phyloP scores from a whole-genome alignment of 1,284 basidiomycete species.

The Termitomyces sp. region DNA sequence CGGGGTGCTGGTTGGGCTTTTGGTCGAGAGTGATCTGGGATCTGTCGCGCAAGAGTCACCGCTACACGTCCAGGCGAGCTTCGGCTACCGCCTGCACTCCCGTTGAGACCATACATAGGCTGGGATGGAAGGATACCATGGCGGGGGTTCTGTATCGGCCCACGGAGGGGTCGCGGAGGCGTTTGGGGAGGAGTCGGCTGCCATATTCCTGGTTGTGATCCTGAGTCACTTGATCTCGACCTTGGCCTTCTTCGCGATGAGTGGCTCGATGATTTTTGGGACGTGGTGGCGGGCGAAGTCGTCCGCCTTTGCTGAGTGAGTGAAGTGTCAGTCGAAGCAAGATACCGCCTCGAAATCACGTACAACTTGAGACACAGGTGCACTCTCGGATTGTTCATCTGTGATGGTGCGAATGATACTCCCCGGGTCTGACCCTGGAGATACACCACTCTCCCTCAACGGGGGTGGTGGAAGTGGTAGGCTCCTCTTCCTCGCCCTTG shows the following conservation, averaged over 20 bases:
- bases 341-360: neutral
- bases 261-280: constrained; percentile 8
- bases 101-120: neutral
- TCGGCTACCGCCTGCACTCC: neutral
- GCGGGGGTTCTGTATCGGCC: neutral
- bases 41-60: constrained; percentile 4
- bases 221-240: neutral
- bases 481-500: constrained; percentile 5
- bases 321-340: neutral
- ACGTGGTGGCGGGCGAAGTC: neutral
- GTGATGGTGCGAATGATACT: constrained; percentile 14
- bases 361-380: neutral
- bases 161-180: constrained; percentile 2
- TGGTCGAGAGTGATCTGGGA: neutral
- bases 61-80: constrained; percentile 11
- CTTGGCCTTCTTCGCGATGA: neutral
- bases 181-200: constrained; percentile 14
- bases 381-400: constrained; percentile 9
- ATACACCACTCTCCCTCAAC: neutral
- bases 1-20: constrained; percentile 8
- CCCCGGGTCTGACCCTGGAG: constrained; percentile 6
- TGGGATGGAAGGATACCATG: neutral
- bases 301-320: constrained; percentile 1
- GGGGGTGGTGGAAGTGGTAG: constrained; percentile 8
- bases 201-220: constrained; percentile 7